These are phyloP conservation scores for Voacanga thouarsii DNA, from an alignment of 257 asterid species.

Conservation along the genomic window DNA sequence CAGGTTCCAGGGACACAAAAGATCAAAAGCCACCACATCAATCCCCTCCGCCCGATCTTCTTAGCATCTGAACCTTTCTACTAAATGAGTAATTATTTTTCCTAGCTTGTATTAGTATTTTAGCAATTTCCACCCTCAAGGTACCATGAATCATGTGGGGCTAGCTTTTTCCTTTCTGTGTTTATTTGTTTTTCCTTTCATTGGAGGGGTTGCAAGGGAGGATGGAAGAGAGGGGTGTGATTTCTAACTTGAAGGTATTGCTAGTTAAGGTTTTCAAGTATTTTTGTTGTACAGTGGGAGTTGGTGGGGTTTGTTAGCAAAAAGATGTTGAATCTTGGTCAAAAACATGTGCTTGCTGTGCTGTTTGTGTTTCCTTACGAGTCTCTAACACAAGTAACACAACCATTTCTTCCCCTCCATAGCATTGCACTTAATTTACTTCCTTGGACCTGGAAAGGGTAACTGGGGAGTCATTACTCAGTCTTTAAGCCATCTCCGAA, in stretches of 20 bases:
- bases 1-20: constrained; percentile 21
- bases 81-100: background rate
- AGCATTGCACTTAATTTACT: background rate
- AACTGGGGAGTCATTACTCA: background rate
- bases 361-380: constrained; percentile 2
- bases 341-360: constrained; percentile 10
- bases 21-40: constrained; percentile 31
- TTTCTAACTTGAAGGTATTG: constrained; percentile 12
- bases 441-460: background rate
- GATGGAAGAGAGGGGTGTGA: background rate
- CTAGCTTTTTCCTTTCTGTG: background rate
- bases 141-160: constrained; percentile 8
- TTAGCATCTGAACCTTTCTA: constrained; percentile 30
- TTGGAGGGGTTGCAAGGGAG: background rate
- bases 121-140: background rate
- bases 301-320: constrained; percentile 25
- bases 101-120: background rate
- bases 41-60: constrained; percentile 43
- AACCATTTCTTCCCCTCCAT: background rate
- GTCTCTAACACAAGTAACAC: constrained; percentile 6
- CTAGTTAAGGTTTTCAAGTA: constrained; percentile 12
- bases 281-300: constrained; percentile 30
- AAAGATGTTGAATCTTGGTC: constrained; percentile 8
- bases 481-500: background rate
- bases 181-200: constrained; percentile 1